Evolutionary conservation across 129 eudicot species (phyloP), one percentile per base, ranked within the genome.

Genomic region (Escallonia rubra): DNA sequence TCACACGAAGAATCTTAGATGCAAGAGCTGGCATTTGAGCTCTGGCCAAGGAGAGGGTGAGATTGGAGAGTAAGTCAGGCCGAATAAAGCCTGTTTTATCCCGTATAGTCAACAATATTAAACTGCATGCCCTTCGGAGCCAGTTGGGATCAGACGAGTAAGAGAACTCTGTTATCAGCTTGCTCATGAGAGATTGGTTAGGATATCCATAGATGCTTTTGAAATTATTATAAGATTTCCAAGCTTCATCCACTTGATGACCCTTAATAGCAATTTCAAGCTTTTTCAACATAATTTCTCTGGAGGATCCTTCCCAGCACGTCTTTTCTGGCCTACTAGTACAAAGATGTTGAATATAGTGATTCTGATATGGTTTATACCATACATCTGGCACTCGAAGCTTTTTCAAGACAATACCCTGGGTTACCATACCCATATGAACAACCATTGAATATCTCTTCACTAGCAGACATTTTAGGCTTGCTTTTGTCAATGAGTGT

Each of bases 1-100:
- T 86, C 68, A 81, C 38, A 59, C 96, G 78, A 11, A 93, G 73
- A 70, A 86, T 71, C 65, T 6, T 72, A 34, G 93, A 84, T 4
- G 90, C 82, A 41, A 67, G 76, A 74, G 80, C 45, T 1, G 88
- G 81, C 94, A 89, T 93, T 57, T 84, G 90, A 51, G 92, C 95
- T 72, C 99, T 73, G 50, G 88, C 86, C 60, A 89, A 79, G 1
- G 85, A 74, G 50, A 93, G 78, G 12, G 78, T 70, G 66, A 93
- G 86, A 77, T 81, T 89, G 66, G 74, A 51, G 67, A 89, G 23
- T 64, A 70, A 54, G 16, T 85, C 78, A 39, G 80, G 78, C 12
- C 52, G 71, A 74, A 86, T 80, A 49, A 73, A 49, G 61, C 72
- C 91, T 14, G 79, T 40, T 59, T 84, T 88, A 67, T 76, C 76